phyloP scores from a whole-genome alignment of 176 grass and related monocot genomes.

The Cocos nucifera region DNA sequence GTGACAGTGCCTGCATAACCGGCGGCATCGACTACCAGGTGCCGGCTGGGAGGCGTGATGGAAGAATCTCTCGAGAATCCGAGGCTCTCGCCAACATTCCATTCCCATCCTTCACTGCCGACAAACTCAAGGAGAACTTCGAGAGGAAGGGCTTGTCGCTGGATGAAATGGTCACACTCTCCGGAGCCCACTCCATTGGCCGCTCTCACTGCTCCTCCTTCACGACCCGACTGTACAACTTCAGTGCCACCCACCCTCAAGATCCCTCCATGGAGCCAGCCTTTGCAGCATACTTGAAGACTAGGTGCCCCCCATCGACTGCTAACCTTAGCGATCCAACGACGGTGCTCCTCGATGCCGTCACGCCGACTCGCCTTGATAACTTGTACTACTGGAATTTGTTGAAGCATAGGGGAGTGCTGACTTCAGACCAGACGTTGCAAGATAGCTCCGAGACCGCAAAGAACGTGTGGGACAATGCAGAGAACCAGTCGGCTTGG shows the following conservation, averaged over 20 bases:
- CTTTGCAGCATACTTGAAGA: conserved; percentile 20
- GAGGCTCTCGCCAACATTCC: conserved; percentile 35
- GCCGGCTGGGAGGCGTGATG: conserved; percentile 40
- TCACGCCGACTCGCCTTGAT: conserved; percentile 24
- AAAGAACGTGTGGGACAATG: conserved; percentile 17
- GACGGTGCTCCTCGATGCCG: conserved; percentile 35
- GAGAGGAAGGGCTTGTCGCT: conserved; percentile 19
- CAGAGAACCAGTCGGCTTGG: conserved; percentile 1
- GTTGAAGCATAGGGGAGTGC: conserved; percentile 13
- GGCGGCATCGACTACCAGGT: conserved; percentile 24
- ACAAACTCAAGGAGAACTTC: conserved; percentile 18
- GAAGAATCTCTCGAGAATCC: conserved; percentile 23
- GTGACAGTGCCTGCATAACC: conserved; percentile 20
- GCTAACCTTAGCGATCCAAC: conserved; percentile 14
- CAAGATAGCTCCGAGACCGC: conserved; percentile 3
- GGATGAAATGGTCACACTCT: conserved; percentile 36
- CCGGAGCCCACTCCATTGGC: conserved; percentile 37
- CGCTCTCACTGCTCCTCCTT: conserved; percentile 37
- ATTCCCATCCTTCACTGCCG: background rate
- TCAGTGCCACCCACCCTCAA: background rate
- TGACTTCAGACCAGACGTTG: conserved; percentile 33
- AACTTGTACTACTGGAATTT: conserved; percentile 51
- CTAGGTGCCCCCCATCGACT: conserved; percentile 29
- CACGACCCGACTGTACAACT: conserved; percentile 32
- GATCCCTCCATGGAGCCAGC: conserved; percentile 23